These are phyloP conservation scores for Salix suchowensis DNA, from an alignment of 345 rosid genomes.

Conservation along the genomic window DNA sequence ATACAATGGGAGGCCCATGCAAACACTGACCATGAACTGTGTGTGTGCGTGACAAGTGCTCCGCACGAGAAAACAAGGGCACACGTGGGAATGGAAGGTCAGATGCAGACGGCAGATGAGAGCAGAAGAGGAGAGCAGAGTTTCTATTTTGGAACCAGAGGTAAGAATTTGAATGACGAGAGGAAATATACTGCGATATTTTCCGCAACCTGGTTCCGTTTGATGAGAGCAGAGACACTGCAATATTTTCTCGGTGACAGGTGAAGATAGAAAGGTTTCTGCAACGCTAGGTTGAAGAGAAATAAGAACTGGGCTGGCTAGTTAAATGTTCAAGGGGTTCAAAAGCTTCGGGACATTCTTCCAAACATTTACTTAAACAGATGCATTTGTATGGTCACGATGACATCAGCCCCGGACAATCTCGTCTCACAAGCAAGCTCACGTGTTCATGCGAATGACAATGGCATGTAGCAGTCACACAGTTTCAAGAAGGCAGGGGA, in stretches of 20 bases:
- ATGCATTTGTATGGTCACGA: background rate
- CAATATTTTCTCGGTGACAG: too few relatives aligned
- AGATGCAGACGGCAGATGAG: background rate
- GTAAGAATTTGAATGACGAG: slow-evolving; percentile 16
- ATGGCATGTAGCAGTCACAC: background rate
- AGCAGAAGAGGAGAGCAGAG: background rate
- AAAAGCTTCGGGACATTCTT: too few relatives aligned
- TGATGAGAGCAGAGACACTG: background rate
- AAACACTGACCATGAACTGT: background rate
- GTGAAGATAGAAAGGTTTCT: too few relatives aligned
- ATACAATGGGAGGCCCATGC: slow-evolving; percentile 5
- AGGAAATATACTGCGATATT: background rate
- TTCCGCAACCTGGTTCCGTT: background rate
- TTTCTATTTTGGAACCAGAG: background rate
- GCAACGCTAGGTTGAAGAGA: too few relatives aligned
- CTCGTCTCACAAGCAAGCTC: slow-evolving; percentile 13
- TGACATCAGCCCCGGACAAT: slow-evolving; percentile 18
- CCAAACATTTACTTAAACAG: too few relatives aligned
- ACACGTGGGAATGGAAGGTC: slow-evolving; percentile 21
- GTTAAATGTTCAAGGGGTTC: too few relatives aligned
- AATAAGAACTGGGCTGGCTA: too few relatives aligned
- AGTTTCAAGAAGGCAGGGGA: background rate
- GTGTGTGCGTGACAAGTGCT: background rate
- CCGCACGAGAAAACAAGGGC: slow-evolving; percentile 18
- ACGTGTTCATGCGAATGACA: slow-evolving; percentile 20